Conservation (phyloP, 106 monocot species). For the Xerophyta viscosa region DNA sequence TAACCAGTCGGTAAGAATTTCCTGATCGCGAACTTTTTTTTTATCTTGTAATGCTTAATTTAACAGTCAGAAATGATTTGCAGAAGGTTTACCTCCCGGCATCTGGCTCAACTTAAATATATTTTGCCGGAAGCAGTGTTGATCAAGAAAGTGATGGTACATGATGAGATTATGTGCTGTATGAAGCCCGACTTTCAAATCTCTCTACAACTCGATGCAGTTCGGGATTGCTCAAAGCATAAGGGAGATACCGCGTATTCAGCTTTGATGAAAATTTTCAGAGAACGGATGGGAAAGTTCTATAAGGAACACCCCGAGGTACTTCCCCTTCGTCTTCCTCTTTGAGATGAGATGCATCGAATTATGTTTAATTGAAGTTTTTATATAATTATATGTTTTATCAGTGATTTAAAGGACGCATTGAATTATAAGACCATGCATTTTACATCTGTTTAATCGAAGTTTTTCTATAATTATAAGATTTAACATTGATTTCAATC, state of each 20-base stretch:
- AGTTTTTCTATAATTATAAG: too few species aligned
- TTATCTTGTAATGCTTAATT: not conserved
- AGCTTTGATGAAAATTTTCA: constrained; percentile 37
- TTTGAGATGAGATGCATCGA: not conserved
- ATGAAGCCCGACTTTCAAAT: constrained; percentile 64
- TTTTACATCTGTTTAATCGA: too few species aligned
- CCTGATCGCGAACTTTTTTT: not conserved
- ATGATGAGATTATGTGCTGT: constrained; percentile 50
- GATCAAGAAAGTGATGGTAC: constrained; percentile 49
- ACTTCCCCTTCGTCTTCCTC: not conserved
- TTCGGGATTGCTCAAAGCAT: constrained; percentile 9
- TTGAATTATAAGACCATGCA: too few species aligned
- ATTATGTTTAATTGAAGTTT: not conserved
- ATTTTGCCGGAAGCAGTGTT: constrained; percentile 50
- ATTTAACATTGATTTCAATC: not conserved
- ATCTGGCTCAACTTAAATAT: constrained; percentile 55
- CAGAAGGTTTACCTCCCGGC: constrained; percentile 52
- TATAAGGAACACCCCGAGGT: constrained; percentile 45
- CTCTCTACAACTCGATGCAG: constrained; percentile 21
- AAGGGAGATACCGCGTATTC: constrained; percentile 32
- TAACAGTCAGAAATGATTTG: too few species aligned
- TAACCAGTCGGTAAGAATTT: constrained; percentile 31
- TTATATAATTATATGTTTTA: not conserved
- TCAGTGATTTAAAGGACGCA: too few species aligned
- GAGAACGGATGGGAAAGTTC: constrained; percentile 42